These are phyloP conservation scores for Nidularia sp. DNA, from an alignment of 768 basidiomycete genomes.

Conservation along the genomic window DNA sequence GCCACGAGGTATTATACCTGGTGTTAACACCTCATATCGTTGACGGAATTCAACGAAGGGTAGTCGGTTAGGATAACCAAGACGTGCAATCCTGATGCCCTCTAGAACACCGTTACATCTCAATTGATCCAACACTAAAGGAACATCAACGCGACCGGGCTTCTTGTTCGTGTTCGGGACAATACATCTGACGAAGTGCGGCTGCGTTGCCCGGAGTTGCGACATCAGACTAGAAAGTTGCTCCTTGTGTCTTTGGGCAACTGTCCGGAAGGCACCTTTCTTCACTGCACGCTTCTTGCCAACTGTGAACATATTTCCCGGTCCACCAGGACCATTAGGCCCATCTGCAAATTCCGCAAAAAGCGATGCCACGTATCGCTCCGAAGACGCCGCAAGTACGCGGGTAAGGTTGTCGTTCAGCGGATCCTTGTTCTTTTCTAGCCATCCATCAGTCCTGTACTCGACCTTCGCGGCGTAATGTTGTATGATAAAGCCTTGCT, in stretches of 20 bases:
- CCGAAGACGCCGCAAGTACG: constrained; percentile 77
- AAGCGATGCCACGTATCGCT: constrained; percentile 76
- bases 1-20: constrained; percentile 87
- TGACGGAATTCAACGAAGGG: constrained; percentile 98
- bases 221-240: constrained; percentile 88
- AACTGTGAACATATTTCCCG: constrained; percentile 34
- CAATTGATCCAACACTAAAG: constrained; percentile 92
- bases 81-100: constrained; percentile 94
- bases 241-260: constrained; percentile 93
- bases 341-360: constrained; percentile 78
- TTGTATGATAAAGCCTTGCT: constrained; percentile 90
- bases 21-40: constrained; percentile 93
- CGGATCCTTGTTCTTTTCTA: constrained; percentile 99
- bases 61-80: constrained; percentile 95
- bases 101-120: constrained; percentile 99
- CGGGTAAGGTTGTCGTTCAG: constrained; percentile 93
- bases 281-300: constrained; percentile 78
- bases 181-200: constrained; percentile 97
- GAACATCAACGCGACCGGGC: constrained; percentile 87
- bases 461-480: constrained; percentile 98
- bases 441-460: constrained; percentile 93
- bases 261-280: constrained; percentile 96
- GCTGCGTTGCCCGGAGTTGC: constrained; percentile 90
- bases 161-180: constrained; percentile 93
- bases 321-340: constrained; percentile 25